A percentile compares a stretch with the other conserved stretches of the same genome.
Evolutionary conservation across 164 flowering plant species (phyloP).

Genomic region (Nymphaea colorata): DNA sequence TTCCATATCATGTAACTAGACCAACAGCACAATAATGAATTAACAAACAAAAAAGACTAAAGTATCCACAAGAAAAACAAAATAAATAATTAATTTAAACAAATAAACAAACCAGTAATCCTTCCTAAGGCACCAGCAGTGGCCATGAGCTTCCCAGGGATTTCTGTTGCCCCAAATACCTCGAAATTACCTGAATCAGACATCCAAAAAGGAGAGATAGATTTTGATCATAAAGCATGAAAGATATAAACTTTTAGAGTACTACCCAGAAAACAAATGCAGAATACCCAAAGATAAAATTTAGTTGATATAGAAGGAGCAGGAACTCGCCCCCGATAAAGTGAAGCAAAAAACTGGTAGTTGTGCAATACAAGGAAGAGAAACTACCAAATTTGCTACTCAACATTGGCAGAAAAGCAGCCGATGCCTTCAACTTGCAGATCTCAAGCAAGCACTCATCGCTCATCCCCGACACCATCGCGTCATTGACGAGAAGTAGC

Average conservation of each 20-base stretch:
- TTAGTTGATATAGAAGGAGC: no score
- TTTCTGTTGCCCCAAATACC: slow-evolving; percentile 21
- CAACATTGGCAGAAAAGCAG: slow-evolving; percentile 33
- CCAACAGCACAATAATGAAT: no score
- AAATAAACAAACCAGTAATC: slow-evolving; percentile 32
- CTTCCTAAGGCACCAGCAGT: slow-evolving; percentile 35
- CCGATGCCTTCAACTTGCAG: slow-evolving; percentile 40
- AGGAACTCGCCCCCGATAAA: no score
- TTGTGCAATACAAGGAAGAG: no score
- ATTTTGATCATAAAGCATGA: not conserved
- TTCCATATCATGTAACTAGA: no score
- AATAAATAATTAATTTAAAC: not conserved
- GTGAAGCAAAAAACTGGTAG: no score
- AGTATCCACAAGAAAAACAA: not conserved
- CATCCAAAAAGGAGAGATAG: slow-evolving; percentile 3
- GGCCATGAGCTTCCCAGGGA: slow-evolving; percentile 26
- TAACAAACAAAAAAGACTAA: no score
- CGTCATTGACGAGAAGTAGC: slow-evolving; percentile 29
- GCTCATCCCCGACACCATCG: slow-evolving; percentile 24
- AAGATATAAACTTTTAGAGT: no score
- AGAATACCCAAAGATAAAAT: no score
- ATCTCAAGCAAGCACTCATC: slow-evolving; percentile 39
- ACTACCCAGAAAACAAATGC: not conserved
- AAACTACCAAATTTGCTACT: not conserved
- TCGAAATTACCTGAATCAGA: slow-evolving; percentile 29